A percentile compares a stretch with the other conserved stretches of the same genome.
These are phyloP conservation scores for Backusella liffmaniae DNA, from an alignment of 192 early-diverging fungal species.

Conservation along the genomic window DNA sequence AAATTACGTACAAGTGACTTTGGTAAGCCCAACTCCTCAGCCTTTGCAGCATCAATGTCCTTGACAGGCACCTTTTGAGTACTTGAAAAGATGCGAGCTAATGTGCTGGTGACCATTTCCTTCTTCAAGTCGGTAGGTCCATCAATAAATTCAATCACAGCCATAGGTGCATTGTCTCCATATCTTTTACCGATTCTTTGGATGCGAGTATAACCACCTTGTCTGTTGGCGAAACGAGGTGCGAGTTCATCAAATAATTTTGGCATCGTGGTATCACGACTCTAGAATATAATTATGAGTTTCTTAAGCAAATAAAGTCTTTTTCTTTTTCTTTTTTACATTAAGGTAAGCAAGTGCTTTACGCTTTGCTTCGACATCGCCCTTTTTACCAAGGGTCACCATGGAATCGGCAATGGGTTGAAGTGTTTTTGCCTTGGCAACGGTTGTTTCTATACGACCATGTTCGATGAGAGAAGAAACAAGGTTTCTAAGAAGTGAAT, in stretches of 20 bases:
- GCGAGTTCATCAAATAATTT: constrained; percentile 82
- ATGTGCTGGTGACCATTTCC: constrained; percentile 41
- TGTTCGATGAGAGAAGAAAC: constrained; percentile 81
- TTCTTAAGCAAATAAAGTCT: not conserved
- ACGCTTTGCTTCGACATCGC: constrained; percentile 55
- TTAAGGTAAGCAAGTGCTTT: constrained; percentile 56
- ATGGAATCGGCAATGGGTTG: constrained; percentile 83
- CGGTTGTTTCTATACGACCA: constrained; percentile 91
- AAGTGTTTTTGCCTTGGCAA: constrained; percentile 91
- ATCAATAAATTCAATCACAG: constrained; percentile 90
- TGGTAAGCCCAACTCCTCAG: constrained; percentile 14
- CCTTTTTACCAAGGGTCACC: constrained; percentile 82
- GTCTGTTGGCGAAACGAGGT: constrained; percentile 73
- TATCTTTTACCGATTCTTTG: constrained; percentile 72
- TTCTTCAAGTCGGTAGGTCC: constrained; percentile 75
- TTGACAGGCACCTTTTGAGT: constrained; percentile 15
- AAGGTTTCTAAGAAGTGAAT: constrained; percentile 80
- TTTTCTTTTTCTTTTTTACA: constrained; percentile 31
- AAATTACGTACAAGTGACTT: constrained; percentile 30
- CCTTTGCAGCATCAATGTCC: constrained; percentile 13
- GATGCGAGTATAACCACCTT: constrained; percentile 91
- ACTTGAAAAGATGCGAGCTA: constrained; percentile 36
- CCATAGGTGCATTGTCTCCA: constrained; percentile 85
- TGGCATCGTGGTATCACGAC: constrained; percentile 70
- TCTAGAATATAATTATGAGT: constrained; percentile 37